Base-by-base conservation (phyloP, 2,329 filamentous ascomycete genomes). In the Keithomyces neogunnii region DNA sequence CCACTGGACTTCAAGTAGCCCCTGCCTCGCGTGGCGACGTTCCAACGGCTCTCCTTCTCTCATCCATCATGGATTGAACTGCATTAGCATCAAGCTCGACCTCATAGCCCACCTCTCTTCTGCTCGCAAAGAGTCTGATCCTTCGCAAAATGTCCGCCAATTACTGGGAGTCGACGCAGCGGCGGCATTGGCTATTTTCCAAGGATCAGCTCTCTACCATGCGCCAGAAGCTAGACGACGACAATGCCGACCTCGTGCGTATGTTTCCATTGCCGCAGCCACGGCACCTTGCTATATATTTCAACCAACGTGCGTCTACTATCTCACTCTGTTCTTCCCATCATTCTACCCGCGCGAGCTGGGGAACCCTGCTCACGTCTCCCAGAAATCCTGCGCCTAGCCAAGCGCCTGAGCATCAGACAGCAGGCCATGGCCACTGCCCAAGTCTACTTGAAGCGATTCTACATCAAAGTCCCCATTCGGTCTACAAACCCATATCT, bases 141-240 rank as follows among this genome's bases (percentile, higher is more conserved):
- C 50, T 48, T 54, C 47, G 54, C 48, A 62, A 53, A 49, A 96
- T 96, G 92, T 89, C 92, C 35, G 88, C 91, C 65, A 96, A 92
- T 70, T 99, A 92, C 73, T 99, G 91, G 91, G 86, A 89, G 57
- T 97, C 93, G 51, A 93, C 89, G 30, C 93, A 99, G 71, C 82
- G 86, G 60, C 86, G 84, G 59, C 82, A 88, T 73, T 99, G 93
- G 93, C 86, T 89, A 51, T 96, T 95, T 69, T 85, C 88, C 45
- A 86, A 89, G 63, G 84, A 89, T 55, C 83, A 91, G 65, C 78
- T 99, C 49, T 80, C 82, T 11, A 77, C 85, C 49, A 81, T 88
- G 66, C 85, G 92, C 51, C 81, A 85, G 64, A 82, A 82, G 61
- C 81, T 96, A 44, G 86, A 88, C 62, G 85, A 90, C 55, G 82